Base-by-base conservation (phyloP, 2,329 filamentous ascomycete genomes). In the Atkinsonella texensis region DNA sequence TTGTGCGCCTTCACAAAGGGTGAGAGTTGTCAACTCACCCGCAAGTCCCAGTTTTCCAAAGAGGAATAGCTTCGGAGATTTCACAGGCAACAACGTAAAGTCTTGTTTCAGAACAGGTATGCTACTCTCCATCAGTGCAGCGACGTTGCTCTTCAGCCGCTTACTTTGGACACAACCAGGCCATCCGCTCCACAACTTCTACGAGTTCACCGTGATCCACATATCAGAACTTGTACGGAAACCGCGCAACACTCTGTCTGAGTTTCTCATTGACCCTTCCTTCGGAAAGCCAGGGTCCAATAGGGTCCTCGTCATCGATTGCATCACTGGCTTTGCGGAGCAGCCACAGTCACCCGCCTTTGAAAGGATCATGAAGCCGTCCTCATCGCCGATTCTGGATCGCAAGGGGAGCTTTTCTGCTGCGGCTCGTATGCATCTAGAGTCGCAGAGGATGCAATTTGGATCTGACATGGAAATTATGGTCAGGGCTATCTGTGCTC, bases 401-500 rank as follows among this genome's bases (percentile, higher is more conserved):
- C 62, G 65, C 53, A 65, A 65, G 52, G 63, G 63, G 47, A 67
- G 65, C 54, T 70, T 70, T 57, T 68, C 68, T 31, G 70, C 74
- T 2, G 70, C 71, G 15, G 68, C 70, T 33, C 73, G 74, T 58
- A 80, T 80, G 76, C 74, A 76, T 57, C 71, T 77, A 40, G 76
- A 79, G 62, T 77, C 76, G 3, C 68, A 76, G 28, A 70, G 75
- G 54, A 70, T 81, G 23, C 77, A 81, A 40, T 79, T 79, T 52
- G 78, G 78, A 1, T 83, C 79, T 12, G 81, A 84, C 58, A 71
- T 85, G 61, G 84, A 89, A 65, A 75, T 89, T 9, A 68, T 90
- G 49, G 83, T 83, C 1, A 73, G 86, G 47, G 85, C 85, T 1
- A 74, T 87, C 57, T 90, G 87, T 62, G 83, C 85, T 0, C 81